Conservation (phyloP, 768 basidiomycete species). For the Polyporus arcularius region DNA sequence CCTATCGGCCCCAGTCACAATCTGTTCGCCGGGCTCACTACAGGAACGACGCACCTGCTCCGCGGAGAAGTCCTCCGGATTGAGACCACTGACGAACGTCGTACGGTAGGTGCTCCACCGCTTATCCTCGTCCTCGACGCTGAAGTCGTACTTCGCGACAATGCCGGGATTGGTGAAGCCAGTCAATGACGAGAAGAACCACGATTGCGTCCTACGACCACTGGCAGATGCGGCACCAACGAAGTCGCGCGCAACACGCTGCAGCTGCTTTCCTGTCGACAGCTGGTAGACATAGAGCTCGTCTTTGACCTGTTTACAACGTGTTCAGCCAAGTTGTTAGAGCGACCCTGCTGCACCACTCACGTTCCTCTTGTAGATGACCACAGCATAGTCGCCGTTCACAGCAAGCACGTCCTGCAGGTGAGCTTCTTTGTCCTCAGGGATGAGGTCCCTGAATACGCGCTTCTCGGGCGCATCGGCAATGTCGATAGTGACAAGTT, state of each 20-base stretch:
- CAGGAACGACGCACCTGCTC: constrained; percentile 48
- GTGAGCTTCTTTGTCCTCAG: constrained; percentile 65
- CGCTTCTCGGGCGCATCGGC: constrained; percentile 42
- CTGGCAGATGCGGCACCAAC: constrained; percentile 63
- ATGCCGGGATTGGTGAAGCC: constrained; percentile 77
- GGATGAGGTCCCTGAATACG: constrained; percentile 60
- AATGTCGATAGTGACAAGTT: constrained; percentile 65
- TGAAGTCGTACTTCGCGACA: constrained; percentile 63
- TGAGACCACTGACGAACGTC: constrained; percentile 60
- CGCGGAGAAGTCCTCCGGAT: constrained; percentile 66
- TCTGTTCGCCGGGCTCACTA: not conserved
- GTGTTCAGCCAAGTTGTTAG: not conserved
- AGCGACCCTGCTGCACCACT: constrained; percentile 24
- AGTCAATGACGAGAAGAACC: constrained; percentile 64
- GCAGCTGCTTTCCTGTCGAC: constrained; percentile 50
- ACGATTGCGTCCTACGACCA: constrained; percentile 52
- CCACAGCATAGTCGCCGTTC: constrained; percentile 55
- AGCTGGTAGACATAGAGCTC: constrained; percentile 71
- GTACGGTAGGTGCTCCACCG: constrained; percentile 61
- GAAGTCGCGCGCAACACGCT: constrained; percentile 62
- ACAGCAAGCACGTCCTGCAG: constrained; percentile 53
- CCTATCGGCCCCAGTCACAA: constrained; percentile 35
- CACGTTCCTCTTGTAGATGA: constrained; percentile 75
- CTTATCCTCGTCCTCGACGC: constrained; percentile 38
- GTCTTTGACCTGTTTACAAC: constrained; percentile 61